Evolutionary conservation across 108 stramenopile genomes (phyloP), one percentile per base, ranked within the genome.

Genomic region (Cyclotella cryptica): DNA sequence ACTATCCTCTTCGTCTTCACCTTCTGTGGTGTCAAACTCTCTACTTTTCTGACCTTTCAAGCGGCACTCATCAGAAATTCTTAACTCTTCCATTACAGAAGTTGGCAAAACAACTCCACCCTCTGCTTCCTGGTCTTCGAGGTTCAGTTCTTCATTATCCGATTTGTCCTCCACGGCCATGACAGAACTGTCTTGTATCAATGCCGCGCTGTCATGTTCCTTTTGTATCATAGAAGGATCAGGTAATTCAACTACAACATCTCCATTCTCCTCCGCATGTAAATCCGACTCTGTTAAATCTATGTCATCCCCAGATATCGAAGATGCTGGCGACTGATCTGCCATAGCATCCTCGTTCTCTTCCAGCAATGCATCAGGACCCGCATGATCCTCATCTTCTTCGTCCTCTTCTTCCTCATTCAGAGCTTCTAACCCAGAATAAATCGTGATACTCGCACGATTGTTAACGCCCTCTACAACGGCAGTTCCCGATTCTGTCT

Each of bases 351-450:
- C 49, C 13, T 71, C 70, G 40, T 27, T 54, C 10, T 58, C 57
- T 24, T 57, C 70, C 41, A 43, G 12, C 19, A 10, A 22, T n/a
- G 15, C 70, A 22, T 71, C 70, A 17, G 15, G 35, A 14, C 39
- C 70, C 6, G 18, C 70, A 18, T 71, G 17, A 4, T 71, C 70
- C 3, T 58, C 67, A 39, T 69, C 67, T 40, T 69, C 52, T 39
- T 69, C 67, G n/a, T 69, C 67, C 67, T 69, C 67, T 51, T 69
- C 52, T 42, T 52, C 70, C 55, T 71, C 70, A 42, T 71, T 58
- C 70, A 57, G 58, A 43, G 53, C 70, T 58, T 45, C 65, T 35
- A 66, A 66, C 24, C 65, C 65, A 47, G 65, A 46, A 22, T 24
- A 66, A 7, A 17, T 22, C 13, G 41, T 35, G 12, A 28, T 28